A percentile compares a stretch with the other conserved stretches of the same genome.
Conservation (phyloP, 2,329 filamentous ascomycete species). For the Microdochium bolleyi region DNA sequence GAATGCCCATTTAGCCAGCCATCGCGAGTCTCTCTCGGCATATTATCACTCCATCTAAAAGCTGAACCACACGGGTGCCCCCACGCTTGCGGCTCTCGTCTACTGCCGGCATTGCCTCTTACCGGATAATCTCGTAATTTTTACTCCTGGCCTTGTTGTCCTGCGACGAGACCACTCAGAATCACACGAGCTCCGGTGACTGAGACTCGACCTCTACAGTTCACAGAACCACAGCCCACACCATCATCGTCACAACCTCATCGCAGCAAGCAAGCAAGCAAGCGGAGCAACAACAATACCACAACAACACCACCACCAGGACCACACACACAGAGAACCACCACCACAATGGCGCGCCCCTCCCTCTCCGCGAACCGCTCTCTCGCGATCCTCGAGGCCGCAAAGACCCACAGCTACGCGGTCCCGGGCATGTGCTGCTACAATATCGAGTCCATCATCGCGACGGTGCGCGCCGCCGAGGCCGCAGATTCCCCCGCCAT, state of each 20-base stretch:
- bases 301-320: not conserved
- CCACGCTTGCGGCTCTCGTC: too few relatives aligned
- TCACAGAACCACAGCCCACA: not conserved
- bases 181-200: too few relatives aligned
- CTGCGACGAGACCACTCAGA: not conserved
- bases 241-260: not conserved
- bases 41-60: too few relatives aligned
- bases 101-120: too few relatives aligned
- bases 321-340: not conserved
- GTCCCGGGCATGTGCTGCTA: constrained; percentile 56
- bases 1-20: too few relatives aligned
- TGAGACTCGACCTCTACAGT: too few relatives aligned
- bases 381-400: constrained; percentile 48
- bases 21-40: too few relatives aligned
- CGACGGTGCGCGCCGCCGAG: constrained; percentile 61
- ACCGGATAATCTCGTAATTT: too few relatives aligned
- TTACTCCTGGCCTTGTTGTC: constrained; percentile 1
- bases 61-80: too few relatives aligned
- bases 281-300: not conserved
- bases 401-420: constrained; percentile 45
- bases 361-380: constrained; percentile 38
- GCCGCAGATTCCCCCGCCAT: constrained; percentile 59
- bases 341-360: constrained; percentile 24
- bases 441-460: constrained; percentile 64
- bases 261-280: too few relatives aligned